A percentile compares a stretch with the other conserved stretches of the same genome.
Conservation (phyloP, 345 rosid genomes). For the Combretum micranthum region DNA sequence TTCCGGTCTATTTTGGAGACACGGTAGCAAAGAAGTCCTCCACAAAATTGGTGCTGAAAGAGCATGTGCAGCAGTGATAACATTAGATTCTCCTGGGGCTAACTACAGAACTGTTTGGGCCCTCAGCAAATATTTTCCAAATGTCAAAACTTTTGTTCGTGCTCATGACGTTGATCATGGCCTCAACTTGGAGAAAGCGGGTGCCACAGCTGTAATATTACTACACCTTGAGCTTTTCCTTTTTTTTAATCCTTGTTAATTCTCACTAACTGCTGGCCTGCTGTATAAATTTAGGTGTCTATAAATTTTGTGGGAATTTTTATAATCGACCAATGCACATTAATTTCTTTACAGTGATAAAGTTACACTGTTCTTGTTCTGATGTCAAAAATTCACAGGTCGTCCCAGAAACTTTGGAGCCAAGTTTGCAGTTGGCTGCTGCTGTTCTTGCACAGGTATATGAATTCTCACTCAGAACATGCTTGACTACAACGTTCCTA, state of each 20-base stretch:
- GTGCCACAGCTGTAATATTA: constrained; percentile 83
- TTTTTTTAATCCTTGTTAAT: neutral
- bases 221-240: constrained; percentile 6
- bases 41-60: constrained; percentile 96
- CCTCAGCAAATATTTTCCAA: constrained; percentile 89
- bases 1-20: constrained; percentile 97
- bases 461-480: neutral
- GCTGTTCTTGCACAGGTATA: constrained; percentile 97
- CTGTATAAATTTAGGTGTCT: too few relatives aligned
- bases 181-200: constrained; percentile 91
- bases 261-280: too few relatives aligned
- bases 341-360: too few relatives aligned
- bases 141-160: constrained; percentile 92
- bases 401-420: constrained; percentile 97
- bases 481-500: neutral
- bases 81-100: constrained; percentile 95
- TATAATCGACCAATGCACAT: too few relatives aligned
- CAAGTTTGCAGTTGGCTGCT: constrained; percentile 96
- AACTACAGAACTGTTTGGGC: constrained; percentile 99
- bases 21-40: constrained; percentile 99
- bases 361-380: too few relatives aligned
- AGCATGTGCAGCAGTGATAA: constrained; percentile 95
- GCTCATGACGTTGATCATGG: constrained; percentile 98
- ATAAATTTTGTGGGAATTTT: too few relatives aligned
- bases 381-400: constrained; percentile 37